A percentile compares a stretch with the other conserved stretches of the same genome.
phyloP scores from a whole-genome alignment of 345 rosid genomes.

The Melastoma malabathricum region DNA sequence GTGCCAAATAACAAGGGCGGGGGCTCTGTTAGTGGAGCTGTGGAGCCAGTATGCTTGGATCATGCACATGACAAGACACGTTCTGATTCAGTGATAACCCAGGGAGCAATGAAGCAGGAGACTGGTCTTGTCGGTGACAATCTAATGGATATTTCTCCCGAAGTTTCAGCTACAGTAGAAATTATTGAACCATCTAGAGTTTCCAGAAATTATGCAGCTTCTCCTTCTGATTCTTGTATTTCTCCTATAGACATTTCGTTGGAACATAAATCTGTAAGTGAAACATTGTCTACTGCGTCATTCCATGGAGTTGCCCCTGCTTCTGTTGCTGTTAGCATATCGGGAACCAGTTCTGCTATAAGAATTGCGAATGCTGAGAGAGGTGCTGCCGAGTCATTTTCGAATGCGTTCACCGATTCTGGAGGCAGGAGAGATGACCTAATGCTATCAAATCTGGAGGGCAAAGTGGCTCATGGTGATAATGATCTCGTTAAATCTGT shows the following conservation, averaged over 20 bases:
- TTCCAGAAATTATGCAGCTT: conserved; percentile 25
- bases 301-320: too few species aligned
- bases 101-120: conserved; percentile 41
- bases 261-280: conserved; percentile 21
- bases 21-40: conserved; percentile 16
- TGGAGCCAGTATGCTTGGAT: conserved; percentile 24
- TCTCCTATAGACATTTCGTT: conserved; percentile 20
- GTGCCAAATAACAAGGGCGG: conserved; percentile 29
- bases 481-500: too few species aligned
- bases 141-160: conserved; percentile 16
- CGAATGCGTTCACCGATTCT: too few species aligned
- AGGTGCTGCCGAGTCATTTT: too few species aligned
- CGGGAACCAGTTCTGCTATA: not conserved
- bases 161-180: conserved; percentile 17
- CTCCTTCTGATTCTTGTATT: conserved; percentile 24
- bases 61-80: conserved; percentile 19
- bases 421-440: too few species aligned
- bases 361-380: conserved; percentile 11
- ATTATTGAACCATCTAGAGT: conserved; percentile 31
- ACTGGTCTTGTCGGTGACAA: conserved; percentile 29
- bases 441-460: too few species aligned
- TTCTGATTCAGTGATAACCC: conserved; percentile 26
- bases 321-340: too few species aligned
- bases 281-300: not conserved
- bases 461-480: too few species aligned